Percentiles rank a stretch among this genome's conserved stretches.
Evolutionary conservation across 495 filamentous ascomycete genomes (phyloP).

Genomic region (Xylaria flabelliformis): DNA sequence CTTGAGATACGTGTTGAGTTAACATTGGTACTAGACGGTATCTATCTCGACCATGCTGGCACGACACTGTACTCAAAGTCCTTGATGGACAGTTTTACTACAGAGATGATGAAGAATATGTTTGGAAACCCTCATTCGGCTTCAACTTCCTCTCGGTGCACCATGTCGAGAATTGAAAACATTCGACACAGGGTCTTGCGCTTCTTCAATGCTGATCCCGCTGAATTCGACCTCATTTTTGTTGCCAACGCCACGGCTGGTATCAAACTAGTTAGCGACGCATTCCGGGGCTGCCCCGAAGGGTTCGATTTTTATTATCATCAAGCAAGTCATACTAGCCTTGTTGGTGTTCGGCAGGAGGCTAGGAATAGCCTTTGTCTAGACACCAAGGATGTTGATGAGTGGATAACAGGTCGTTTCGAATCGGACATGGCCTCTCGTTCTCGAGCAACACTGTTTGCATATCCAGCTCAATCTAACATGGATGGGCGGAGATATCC

Average conservation of each 20-base stretch:
- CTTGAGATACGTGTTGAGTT: not conserved
- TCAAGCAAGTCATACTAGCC: constrained; percentile 83
- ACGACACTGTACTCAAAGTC: constrained; percentile 84
- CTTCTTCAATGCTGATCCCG: constrained; percentile 85
- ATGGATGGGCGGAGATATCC: constrained; percentile 86
- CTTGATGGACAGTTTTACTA: constrained; percentile 76
- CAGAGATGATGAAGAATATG: constrained; percentile 76
- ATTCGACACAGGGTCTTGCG: constrained; percentile 72
- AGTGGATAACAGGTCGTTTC: constrained; percentile 59
- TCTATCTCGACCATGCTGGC: constrained; percentile 94
- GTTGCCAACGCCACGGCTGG: constrained; percentile 92
- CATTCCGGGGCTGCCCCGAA: constrained; percentile 64
- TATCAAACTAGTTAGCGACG: constrained; percentile 84
- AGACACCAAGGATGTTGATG: constrained; percentile 68
- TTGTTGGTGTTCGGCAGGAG: constrained; percentile 82
- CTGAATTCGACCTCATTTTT: constrained; percentile 87
- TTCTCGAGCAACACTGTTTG: constrained; percentile 63
- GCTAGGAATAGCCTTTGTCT: constrained; percentile 72
- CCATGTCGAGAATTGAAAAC: constrained; percentile 77
- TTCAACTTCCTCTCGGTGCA: constrained; percentile 78
- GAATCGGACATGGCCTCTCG: constrained; percentile 22
- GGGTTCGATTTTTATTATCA: constrained; percentile 89
- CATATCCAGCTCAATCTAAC: constrained; percentile 91
- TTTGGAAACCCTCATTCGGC: constrained; percentile 93
- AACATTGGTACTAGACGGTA: constrained; percentile 61